Conservation (phyloP, 345 rosid genomes). For the Sisymbrium altissimum region DNA sequence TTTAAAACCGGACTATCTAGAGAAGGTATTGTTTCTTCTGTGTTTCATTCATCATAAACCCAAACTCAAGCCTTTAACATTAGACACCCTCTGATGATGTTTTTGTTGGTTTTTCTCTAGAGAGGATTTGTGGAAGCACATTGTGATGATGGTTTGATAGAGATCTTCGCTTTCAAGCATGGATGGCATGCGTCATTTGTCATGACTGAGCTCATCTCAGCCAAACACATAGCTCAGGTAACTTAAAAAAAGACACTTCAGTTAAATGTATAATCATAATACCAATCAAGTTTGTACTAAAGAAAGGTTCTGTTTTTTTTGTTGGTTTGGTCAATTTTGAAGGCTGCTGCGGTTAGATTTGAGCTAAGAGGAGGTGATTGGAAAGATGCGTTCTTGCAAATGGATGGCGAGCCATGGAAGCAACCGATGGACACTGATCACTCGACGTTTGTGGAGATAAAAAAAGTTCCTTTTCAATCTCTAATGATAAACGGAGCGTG, state of each 20-base stretch:
- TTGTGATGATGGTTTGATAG: conserved; percentile 88
- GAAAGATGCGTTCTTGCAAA: conserved; percentile 84
- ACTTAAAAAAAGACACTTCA: background rate
- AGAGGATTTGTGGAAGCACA: conserved; percentile 94
- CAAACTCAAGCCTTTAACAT: background rate
- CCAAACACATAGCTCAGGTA: conserved; percentile 98
- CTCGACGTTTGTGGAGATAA: conserved; percentile 77
- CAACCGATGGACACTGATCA: conserved; percentile 71
- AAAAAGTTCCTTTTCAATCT: conserved; percentile 70
- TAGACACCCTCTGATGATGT: too few species aligned
- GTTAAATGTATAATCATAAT: background rate
- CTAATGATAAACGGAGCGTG: conserved; percentile 59
- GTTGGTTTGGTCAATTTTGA: background rate
- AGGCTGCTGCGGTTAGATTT: conserved; percentile 90
- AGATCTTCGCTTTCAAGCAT: conserved; percentile 92
- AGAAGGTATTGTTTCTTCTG: conserved; percentile 31
- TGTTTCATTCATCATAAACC: background rate
- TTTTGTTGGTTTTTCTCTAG: conserved; percentile 26
- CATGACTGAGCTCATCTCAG: conserved; percentile 96
- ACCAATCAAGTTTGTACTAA: background rate
- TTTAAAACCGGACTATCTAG: conserved; percentile 34
- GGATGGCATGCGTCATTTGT: conserved; percentile 99
- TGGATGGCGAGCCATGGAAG: conserved; percentile 99
- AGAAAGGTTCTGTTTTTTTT: background rate
- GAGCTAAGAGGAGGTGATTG: conserved; percentile 95